phyloP scores from a whole-genome alignment of 257 asterid genomes.

The Handroanthus guayacan region DNA sequence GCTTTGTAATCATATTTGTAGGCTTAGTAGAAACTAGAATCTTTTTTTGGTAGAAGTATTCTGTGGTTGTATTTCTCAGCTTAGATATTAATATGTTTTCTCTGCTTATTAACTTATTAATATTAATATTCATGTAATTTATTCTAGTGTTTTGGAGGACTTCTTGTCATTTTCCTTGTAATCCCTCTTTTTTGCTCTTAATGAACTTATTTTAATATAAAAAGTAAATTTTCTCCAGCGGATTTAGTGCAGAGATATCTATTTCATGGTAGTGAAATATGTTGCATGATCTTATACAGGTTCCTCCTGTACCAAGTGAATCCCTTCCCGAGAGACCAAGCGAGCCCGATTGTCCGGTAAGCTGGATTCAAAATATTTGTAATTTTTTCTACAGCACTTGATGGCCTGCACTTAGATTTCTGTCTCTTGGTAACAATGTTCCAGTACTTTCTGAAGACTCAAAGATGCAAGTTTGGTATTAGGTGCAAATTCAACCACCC shows the following conservation, averaged over 20 bases:
- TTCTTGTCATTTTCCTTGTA: too few species aligned
- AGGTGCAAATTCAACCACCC: conserved; percentile 98
- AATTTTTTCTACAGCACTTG: conserved; percentile 23
- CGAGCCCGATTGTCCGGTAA: conserved; percentile 96
- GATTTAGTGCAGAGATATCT: conserved; percentile 14
- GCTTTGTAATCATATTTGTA: not conserved
- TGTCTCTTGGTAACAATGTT: conserved; percentile 28
- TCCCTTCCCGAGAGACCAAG: conserved; percentile 91
- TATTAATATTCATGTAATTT: too few species aligned
- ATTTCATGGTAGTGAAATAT: conserved; percentile 10
- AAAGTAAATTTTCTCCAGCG: too few species aligned
- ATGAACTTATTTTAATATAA: too few species aligned
- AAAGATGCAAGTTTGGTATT: conserved; percentile 85
- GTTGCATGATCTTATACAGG: conserved; percentile 56
- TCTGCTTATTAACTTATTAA: not conserved
- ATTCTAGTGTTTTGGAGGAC: too few species aligned
- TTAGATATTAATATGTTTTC: conserved; percentile 8
- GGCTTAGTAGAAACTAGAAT: not conserved
- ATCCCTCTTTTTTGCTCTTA: too few species aligned
- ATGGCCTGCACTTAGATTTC: conserved; percentile 32
- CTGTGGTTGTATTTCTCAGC: conserved; percentile 2
- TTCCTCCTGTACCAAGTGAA: conserved; percentile 67
- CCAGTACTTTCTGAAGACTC: conserved; percentile 93
- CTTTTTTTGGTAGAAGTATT: conserved; percentile 8
- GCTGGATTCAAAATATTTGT: conserved; percentile 40